Evolutionary conservation across 2,329 filamentous ascomycete species (phyloP), one percentile per base, ranked within the genome.

Genomic region (Colletotrichum horii): DNA sequence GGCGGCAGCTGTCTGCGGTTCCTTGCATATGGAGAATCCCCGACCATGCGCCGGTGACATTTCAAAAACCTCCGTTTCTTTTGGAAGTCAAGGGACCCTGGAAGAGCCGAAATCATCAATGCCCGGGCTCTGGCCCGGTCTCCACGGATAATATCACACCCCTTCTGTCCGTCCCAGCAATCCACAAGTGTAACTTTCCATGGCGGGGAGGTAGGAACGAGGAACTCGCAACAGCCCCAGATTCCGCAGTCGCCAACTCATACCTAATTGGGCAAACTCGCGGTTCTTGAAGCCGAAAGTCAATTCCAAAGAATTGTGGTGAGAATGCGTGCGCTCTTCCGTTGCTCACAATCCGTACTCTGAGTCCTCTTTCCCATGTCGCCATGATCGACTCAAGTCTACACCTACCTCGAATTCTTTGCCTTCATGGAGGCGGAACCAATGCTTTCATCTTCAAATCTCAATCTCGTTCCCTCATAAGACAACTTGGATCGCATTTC

Each of bases 371-470:
- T 22, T 8, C 8, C 28, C 58, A 8, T 22, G 11, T 22, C 43
- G 43, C n/a, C 12, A 48, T 48, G 43, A 48, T 22, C n/a, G 43
- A 48, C 28, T 61, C 28, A 28, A 30, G 30, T n/a, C 58, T 61
- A 9, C 19, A 61, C 9, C 30, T 30, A 14, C 19, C 19, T 30
- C 28, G 28, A 34, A 61, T 32, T n/a, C 28, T 61, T 30, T 32
- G 28, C 28, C 58, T 61, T n/a, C 28, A 61, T 61, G 28, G 58
- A n/a, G 28, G 28, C 16, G 28, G 28, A 8, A 61, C 28, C 3
- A 61, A 61, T 34, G 11, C 58, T 30, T 61, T 30, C 19, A n/a
- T 61, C 15, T 61, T 61, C 26, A n/a, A 61, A 24, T 61, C 58
- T n/a, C 28, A 61, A 32, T 8, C 58, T 19, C 28, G 28, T n/a